A percentile compares a stretch with the other conserved stretches of the same genome.
Conservation (phyloP, 768 basidiomycete species). For the Ramaria rubella region DNA sequence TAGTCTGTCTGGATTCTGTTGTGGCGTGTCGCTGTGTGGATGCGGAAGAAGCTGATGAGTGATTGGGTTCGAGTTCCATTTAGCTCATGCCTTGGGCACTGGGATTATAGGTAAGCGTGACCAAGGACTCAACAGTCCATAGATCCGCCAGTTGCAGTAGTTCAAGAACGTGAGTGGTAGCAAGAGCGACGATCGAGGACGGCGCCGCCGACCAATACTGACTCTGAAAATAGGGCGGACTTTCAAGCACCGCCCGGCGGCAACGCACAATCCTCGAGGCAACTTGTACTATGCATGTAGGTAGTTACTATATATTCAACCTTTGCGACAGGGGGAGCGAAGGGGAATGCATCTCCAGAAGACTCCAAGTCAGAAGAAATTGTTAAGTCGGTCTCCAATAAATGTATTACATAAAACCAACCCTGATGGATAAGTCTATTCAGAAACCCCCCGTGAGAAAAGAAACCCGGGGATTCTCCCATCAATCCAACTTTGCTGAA, state of each 20-base stretch:
- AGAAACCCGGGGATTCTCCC: no score
- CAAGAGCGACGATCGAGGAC: constrained; percentile 8
- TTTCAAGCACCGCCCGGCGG: background rate
- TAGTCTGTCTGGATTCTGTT: constrained; percentile 7
- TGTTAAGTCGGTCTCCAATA: no score
- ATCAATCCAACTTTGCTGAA: no score
- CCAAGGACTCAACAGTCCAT: constrained; percentile 8
- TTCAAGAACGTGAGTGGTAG: background rate
- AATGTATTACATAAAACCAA: no score
- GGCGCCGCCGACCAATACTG: constrained; percentile 3
- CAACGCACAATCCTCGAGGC: background rate
- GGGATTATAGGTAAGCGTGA: constrained; percentile 1
- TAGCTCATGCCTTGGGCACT: constrained; percentile 13
- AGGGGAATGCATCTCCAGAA: no score
- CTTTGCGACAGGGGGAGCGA: no score
- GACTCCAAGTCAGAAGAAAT: no score
- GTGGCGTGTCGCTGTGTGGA: constrained; percentile 1
- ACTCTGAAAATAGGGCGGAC: constrained; percentile 10
- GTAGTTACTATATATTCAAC: no score
- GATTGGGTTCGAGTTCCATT: constrained; percentile 13
- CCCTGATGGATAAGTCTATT: no score
- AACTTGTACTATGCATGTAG: no score
- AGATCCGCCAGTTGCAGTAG: constrained; percentile 1
- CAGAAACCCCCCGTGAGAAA: no score
- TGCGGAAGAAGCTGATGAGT: constrained; percentile 6